phyloP scores from a whole-genome alignment of 192 early-diverging fungal genomes.

The Linnemannia exigua region DNA sequence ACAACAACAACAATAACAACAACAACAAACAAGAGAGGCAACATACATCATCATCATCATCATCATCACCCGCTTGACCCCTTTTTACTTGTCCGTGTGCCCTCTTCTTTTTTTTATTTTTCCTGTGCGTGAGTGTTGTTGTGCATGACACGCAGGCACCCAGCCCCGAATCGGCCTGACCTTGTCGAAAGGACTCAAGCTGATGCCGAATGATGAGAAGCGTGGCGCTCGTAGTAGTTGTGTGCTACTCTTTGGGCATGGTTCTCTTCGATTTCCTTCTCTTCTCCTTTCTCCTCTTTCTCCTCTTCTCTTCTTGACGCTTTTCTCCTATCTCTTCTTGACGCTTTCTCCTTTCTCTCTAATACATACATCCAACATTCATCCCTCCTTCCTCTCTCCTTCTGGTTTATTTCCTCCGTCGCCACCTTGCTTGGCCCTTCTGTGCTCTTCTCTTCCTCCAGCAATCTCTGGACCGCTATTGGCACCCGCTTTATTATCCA shows the following conservation, averaged over 20 bases:
- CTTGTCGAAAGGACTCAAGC: not conserved
- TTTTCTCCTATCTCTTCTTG: not conserved
- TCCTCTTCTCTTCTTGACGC: not conserved
- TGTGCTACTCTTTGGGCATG: too few relatives aligned
- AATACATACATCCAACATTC: too few relatives aligned
- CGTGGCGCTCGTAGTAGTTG: too few relatives aligned
- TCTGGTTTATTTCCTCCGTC: not conserved
- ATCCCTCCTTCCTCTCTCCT: not conserved
- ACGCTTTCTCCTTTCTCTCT: constrained; percentile 1
- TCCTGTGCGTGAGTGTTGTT: not conserved
- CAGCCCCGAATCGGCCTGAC: not conserved
- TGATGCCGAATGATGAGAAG: not conserved
- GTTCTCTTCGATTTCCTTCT: not conserved
- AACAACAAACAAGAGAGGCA: too few relatives aligned
- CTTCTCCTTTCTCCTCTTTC: not conserved
- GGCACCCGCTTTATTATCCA: not conserved
- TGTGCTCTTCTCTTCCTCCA: not conserved
- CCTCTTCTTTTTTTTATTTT: not conserved
- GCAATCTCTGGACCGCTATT: not conserved
- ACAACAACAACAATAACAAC: too few relatives aligned
- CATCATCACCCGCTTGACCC: not conserved
- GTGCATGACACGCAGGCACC: not conserved
- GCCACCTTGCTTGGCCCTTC: not conserved
- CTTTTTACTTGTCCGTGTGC: constrained; percentile 12
- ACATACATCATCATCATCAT: not conserved